Base-by-base conservation (phyloP, 2,329 filamentous ascomycete species). In the Cladosporium halotolerans region DNA sequence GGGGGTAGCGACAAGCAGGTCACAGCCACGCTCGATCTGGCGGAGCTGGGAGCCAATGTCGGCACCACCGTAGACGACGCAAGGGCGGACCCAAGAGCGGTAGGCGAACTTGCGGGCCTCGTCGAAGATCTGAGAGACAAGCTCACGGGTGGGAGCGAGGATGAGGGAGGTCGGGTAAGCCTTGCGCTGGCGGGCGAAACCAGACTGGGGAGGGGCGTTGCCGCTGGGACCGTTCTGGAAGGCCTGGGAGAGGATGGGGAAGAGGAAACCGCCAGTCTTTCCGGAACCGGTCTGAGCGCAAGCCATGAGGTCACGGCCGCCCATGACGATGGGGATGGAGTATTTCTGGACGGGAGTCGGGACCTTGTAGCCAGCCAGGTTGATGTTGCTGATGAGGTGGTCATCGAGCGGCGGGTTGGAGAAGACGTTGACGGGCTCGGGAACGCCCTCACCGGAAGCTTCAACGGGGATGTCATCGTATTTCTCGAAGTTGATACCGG, bases 401-500 rank as follows among this genome's bases (percentile, higher is more conserved):
- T 95, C 88, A 68, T 99, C 93, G 63, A 99, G 81, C 66, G 93
- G 93, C 62, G 93, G 93, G 75, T 93, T 95, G 69, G 83, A 89
- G 81, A 99, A 99, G 57, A 84, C 80, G 61, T 85, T 85, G 62
- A 96, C 89, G 39, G 92, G 87, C 68, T 97, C 93, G 43, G 93
- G 93, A 50, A 97, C 90, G 68, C 95, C 84, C 51, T 89, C 85
- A 57, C 93, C 93, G 56, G 92, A 96, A 59, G 93, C 93, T 76
- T 97, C 93, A 60, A 99, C 93, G 52, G 93, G 93, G 62, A 99
- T 99, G 73, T 99, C 93, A 69, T 99, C 93, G 76, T 99, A 99
- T 80, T 99, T 99, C 78, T 96, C 86, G 71, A 99, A 99, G 82
- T 99, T 99, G 86, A 99, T 97, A 74, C 93, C 93, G 33, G 90